Evolutionary conservation across 345 rosid species (phyloP), one percentile per base, ranked within the genome.

Genomic region (Mercurialis annua): DNA sequence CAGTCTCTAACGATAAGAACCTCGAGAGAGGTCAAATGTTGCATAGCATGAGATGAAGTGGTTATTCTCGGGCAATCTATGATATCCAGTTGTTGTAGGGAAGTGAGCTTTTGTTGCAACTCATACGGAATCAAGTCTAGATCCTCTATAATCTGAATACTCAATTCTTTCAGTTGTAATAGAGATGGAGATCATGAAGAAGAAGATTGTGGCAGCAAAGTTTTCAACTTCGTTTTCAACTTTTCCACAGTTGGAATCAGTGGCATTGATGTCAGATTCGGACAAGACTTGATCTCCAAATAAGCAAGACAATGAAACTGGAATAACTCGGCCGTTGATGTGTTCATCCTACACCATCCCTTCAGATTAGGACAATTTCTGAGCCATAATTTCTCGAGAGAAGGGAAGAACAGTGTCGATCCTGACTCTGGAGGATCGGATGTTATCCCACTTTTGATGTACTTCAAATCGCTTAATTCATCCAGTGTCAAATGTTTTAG

Each of bases 221-320:
- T 3, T 40, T 40, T 40, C 44, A 40, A 40, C 44, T 40, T 40
- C 10, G 11, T 7, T 8, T 7, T 40, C 31, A 64, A 26, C 1
- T 6, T 0, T 33, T 64, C 38, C 14, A 65, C 30, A 24, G 60
- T 27, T 48, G 65, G 75, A 59, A 23, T 21, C 2, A 8, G 15
- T 15, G 70, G 75, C 66, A 65, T 33, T 15, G 59, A 49, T 6
- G 53, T 65, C 52, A 71, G 46, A 36, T 48, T 71, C 0, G 59
- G 65, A 36, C 70, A 71, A 2, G 49, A 38, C 29, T 18, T 6
- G 29, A 59, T 14, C 3, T 15, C 5, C 6, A 29, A 29, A 50
- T 18, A 0, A 15, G 7, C 33, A 55, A 34, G 23, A 17, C 17
- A 29, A 36, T 53, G 23, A 55, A 55, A 27, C 57, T 55, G 18